Conservation (phyloP, 1,139 yeast species). For the Diutina siamensis region DNA sequence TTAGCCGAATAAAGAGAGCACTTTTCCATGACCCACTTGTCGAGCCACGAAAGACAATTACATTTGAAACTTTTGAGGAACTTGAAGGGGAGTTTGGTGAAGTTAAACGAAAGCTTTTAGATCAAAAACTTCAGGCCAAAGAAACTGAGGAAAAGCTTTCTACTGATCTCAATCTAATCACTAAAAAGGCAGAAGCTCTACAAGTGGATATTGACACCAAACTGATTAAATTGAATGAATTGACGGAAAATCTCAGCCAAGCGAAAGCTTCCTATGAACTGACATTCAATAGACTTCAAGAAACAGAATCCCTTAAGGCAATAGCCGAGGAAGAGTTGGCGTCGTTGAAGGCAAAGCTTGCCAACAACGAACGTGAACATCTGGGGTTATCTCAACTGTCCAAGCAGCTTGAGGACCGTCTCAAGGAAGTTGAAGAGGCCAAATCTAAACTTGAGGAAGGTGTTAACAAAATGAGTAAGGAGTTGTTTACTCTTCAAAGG, state of each 20-base stretch:
- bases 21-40: slow-evolving; percentile 62
- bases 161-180: slow-evolving; percentile 11
- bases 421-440: slow-evolving; percentile 20
- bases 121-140: slow-evolving; percentile 17
- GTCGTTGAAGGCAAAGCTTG: slow-evolving; percentile 13
- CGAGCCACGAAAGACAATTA: slow-evolving; percentile 57
- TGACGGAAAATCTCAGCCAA: slow-evolving; percentile 10
- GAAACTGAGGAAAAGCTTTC: slow-evolving; percentile 15
- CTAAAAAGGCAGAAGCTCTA: background rate
- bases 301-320: slow-evolving; percentile 23
- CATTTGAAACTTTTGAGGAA: slow-evolving; percentile 62
- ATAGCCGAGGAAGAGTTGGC: slow-evolving; percentile 24
- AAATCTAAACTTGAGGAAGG: slow-evolving; percentile 76
- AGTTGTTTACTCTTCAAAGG: slow-evolving; percentile 53
- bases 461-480: slow-evolving; percentile 82
- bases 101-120: slow-evolving; percentile 17
- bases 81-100: slow-evolving; percentile 31
- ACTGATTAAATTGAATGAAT: slow-evolving; percentile 14
- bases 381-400: background rate
- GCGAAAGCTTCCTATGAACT: slow-evolving; percentile 13
- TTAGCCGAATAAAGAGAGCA: slow-evolving; percentile 55
- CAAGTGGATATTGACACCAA: slow-evolving; percentile 8
- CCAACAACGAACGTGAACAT: background rate
- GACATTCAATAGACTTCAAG: slow-evolving; percentile 13
- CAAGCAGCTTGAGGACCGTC: background rate